Base-by-base conservation (phyloP, 371 early-diverging fungal species). In the Lichtheimia ramosa region DNA sequence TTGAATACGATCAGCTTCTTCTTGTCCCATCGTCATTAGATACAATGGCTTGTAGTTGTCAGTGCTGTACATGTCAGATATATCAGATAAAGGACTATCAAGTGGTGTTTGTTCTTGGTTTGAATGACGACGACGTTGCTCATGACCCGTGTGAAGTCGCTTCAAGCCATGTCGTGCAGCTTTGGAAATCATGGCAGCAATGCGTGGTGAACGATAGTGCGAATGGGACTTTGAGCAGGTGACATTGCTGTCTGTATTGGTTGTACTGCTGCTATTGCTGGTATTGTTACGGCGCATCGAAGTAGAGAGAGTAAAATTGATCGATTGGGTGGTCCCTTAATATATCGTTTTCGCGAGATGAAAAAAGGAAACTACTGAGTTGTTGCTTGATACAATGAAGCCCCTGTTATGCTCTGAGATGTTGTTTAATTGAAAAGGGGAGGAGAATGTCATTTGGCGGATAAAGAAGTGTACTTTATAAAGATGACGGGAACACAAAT, bases 1-100 rank as follows among this genome's bases (percentile, higher is more conserved):
- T 54, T 73, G 69, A 21, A 64, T 52, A 48, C 66, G 58, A 34
- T 73, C 73, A 2, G 61, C 66, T 61, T 73, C 69, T 12, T 64
- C 59, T 59, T 66, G 66, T 18, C 56, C 51, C 25, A 49, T 49
- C 10, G 62, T 52, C 18, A 61, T 16, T 3, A 61, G 16, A 41
- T 61, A 61, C 7, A n/a, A 40, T 5, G 48, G 42, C 23, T 54
- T 41, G 8, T 40, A 21, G 8, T 56, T 46, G 8, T 43, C 25
- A 6, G 3, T 48, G 25, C 13, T 16, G 16, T n/a, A 20, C 14
- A 23, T 13, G 41, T 25, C 41, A 10, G 34, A 8, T 34, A 34
- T 34, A 34, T 34, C 34, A 10, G 34, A 34, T 34, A 34, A 8
- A 34, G 39, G n/a, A 41, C 27, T 23, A 51, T 28, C 40, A 40